Percentiles rank a stretch among this genome's conserved stretches.
Conservation (phyloP, 441 rosid genomes). For the Gossypium davidsonii region DNA sequence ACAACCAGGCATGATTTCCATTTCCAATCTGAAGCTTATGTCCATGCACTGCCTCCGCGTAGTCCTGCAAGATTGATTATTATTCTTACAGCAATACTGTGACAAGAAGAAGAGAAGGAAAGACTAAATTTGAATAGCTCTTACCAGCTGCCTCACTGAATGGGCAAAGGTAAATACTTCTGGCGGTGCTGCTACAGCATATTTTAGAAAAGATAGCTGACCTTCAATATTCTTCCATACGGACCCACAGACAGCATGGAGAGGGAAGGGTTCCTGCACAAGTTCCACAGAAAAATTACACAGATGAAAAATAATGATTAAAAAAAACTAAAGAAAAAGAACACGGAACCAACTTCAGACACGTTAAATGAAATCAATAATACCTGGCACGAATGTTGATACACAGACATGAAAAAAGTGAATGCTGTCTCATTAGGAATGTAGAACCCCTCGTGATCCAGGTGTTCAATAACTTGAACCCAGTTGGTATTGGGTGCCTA, state of each 20-base stretch:
- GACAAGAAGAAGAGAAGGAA: slow-evolving; percentile 9
- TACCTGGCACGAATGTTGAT: slow-evolving; percentile 81
- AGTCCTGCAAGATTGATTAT: slow-evolving; percentile 40
- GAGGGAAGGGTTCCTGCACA: slow-evolving; percentile 87
- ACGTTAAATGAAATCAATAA: slow-evolving; percentile 4
- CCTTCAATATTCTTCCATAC: slow-evolving; percentile 86
- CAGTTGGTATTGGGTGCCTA: slow-evolving; percentile 86
- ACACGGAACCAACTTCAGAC: not conserved
- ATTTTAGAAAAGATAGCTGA: slow-evolving; percentile 79
- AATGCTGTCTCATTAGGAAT: slow-evolving; percentile 82
- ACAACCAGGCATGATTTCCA: slow-evolving; percentile 82
- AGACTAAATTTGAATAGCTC: slow-evolving; percentile 17
- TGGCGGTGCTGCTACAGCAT: slow-evolving; percentile 72
- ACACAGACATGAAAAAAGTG: slow-evolving; percentile 69
- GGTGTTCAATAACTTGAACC: slow-evolving; percentile 65
- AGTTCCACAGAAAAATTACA: slow-evolving; percentile 7
- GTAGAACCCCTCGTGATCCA: slow-evolving; percentile 87
- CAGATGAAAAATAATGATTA: slow-evolving; percentile 11
- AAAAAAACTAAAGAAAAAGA: slow-evolving; percentile 2
- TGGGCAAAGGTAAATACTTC: slow-evolving; percentile 88
- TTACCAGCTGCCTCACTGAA: slow-evolving; percentile 82
- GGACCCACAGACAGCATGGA: slow-evolving; percentile 68
- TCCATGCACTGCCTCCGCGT: slow-evolving; percentile 58
- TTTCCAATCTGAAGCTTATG: slow-evolving; percentile 68
- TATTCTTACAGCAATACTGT: slow-evolving; percentile 15